Percentiles rank a stretch among this genome's conserved stretches.
Conservation (phyloP, 2,329 filamentous ascomycete species). For the Endoconidiophora laricicola region DNA sequence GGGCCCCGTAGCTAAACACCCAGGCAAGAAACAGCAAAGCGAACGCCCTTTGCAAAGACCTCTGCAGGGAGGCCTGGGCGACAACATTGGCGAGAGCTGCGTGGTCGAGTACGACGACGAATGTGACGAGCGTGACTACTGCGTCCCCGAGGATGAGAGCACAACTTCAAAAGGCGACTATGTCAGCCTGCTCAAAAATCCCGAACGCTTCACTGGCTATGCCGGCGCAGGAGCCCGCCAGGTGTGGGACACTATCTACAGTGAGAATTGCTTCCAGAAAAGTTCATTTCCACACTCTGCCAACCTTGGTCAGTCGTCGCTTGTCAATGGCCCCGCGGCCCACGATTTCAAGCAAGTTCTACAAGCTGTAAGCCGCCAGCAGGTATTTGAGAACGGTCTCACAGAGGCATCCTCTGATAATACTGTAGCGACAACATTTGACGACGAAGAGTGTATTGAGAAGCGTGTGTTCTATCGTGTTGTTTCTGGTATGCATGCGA, state of each 20-base stretch:
- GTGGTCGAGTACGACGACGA: constrained; percentile 96
- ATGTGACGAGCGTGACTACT: constrained; percentile 93
- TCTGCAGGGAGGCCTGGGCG: constrained; percentile 66
- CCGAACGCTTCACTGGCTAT: constrained; percentile 69
- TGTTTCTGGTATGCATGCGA: constrained; percentile 94
- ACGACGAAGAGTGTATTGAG: constrained; percentile 86
- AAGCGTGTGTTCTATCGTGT: constrained; percentile 97
- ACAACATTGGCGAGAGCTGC: constrained; percentile 82
- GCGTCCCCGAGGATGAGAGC: constrained; percentile 86
- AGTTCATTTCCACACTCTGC: constrained; percentile 46
- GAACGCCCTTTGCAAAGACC: constrained; percentile 52
- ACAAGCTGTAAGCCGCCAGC: constrained; percentile 40
- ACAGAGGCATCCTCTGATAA: constrained; percentile 25
- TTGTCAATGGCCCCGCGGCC: constrained; percentile 33
- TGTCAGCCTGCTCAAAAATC: constrained; percentile 16
- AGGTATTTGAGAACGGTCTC: constrained; percentile 39
- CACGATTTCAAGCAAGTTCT: constrained; percentile 46
- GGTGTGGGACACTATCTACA: constrained; percentile 93
- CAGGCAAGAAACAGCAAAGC: constrained; percentile 54
- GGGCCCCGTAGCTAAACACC: constrained; percentile 80
- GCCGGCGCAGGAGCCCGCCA: constrained; percentile 67
- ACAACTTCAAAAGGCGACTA: constrained; percentile 74
- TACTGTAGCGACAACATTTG: constrained; percentile 49
- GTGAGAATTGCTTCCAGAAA: constrained; percentile 85
- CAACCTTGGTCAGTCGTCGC: constrained; percentile 28